Evolutionary conservation across 805 yeast species (phyloP), one percentile per base, ranked within the genome.

Genomic region (Lachancea quebecensis): DNA sequence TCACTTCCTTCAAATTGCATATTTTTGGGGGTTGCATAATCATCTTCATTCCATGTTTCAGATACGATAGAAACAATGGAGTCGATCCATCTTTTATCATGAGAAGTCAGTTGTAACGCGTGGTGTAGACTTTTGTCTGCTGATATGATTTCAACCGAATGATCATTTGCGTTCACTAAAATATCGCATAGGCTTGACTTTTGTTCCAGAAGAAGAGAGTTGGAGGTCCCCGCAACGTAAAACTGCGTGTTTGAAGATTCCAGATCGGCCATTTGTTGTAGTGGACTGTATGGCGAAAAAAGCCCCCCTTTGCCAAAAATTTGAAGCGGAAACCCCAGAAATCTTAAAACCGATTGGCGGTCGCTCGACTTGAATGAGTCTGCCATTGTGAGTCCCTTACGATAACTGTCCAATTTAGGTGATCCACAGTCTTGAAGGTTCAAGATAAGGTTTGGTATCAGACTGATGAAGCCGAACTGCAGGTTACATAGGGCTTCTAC

Each of bases 231-330:
- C 40, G 87, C 75, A 58, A 86, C 67, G 53, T 79, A 93, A 59
- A 80, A 79, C 31, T 73, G 68, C 0, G 90, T 75, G 41, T 73
- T 75, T 1, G 70, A 67, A 16, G 75, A 72, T 29, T 69, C 71
- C 42, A 93, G 69, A 53, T 85, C 89, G 42, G 84, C 85, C 45
- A 91, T 68, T 59, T 91, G 98, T 62, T 91, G 99, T 45, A 93
- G 68, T 0, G 98, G 95, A n/a, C 90, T 73, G 65, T 91, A 93
- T 1, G 99, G 98, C 54, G 84, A 82, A 72, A 95, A 90, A 48
- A 91, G 73, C 1, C 95, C 89, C 37, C 95, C 95, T 53, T 78
- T 77, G 41, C 88, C 88, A 65, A 93, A 93, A 1, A 89, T 64
- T 54, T 84, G 90, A 41, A 93, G 68, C 0, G 99, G 99, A 29